A percentile compares a stretch with the other conserved stretches of the same genome.
These are phyloP conservation scores for Kluyveromyces wickerhamii DNA, from an alignment of 805 yeast genomes.

Conservation along the genomic window DNA sequence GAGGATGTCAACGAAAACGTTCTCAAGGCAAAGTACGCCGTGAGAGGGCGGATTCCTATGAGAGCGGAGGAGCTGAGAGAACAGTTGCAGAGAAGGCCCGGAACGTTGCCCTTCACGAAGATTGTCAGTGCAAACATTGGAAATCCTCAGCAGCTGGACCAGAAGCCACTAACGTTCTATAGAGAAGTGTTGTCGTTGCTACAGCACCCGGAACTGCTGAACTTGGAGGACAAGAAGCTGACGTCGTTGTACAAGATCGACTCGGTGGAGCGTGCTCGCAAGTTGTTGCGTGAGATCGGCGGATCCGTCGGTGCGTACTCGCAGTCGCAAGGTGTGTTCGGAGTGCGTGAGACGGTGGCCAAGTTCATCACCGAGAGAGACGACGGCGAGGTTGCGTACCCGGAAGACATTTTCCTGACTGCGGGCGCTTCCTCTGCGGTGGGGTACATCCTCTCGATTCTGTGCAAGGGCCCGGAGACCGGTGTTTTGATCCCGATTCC, in stretches of 20 bases:
- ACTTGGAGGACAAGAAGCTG: constrained; percentile 10
- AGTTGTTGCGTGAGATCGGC: constrained; percentile 46
- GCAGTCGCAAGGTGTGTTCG: constrained; percentile 78
- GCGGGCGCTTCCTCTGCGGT: constrained; percentile 96
- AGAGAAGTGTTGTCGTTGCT: constrained; percentile 81
- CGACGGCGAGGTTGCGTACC: constrained; percentile 56
- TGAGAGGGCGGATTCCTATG: constrained; percentile 88
- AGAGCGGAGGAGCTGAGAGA: constrained; percentile 78
- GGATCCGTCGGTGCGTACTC: constrained; percentile 95
- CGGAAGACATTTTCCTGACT: constrained; percentile 74
- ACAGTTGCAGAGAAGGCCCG: constrained; percentile 46
- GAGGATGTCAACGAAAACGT: constrained; percentile 65
- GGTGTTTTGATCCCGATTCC: constrained; percentile 95
- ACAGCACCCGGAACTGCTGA: constrained; percentile 72
- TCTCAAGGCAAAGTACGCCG: constrained; percentile 88
- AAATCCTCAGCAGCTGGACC: constrained; percentile 95
- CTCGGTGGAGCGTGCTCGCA: constrained; percentile 62
- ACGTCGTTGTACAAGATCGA: constrained; percentile 45
- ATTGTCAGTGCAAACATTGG: constrained; percentile 93
- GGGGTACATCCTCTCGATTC: constrained; percentile 60
- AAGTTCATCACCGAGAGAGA: constrained; percentile 73
- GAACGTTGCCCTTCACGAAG: constrained; percentile 62
- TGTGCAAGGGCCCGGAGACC: constrained; percentile 58
- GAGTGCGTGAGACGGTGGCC: constrained; percentile 72
- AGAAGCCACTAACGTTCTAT: constrained; percentile 89